Evolutionary conservation across 169 alveolate genomes (phyloP).

Genomic region (Toxoplasma gondii): DNA sequence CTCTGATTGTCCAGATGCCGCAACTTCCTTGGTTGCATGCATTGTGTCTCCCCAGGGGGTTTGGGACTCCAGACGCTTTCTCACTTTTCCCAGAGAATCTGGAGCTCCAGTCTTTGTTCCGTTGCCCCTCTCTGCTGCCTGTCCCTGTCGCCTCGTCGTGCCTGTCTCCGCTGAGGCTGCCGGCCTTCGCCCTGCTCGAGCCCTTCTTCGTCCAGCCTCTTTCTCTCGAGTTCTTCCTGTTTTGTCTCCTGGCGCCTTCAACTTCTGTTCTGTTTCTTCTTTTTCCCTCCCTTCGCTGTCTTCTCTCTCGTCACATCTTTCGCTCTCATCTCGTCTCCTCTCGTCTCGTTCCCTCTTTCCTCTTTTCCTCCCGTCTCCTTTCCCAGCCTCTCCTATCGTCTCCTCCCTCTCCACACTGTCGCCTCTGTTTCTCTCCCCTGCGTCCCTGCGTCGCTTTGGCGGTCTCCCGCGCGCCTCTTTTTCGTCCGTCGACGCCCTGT

Average conservation of each 20-base stretch:
- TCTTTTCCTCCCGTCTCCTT: neutral
- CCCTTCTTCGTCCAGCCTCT: neutral
- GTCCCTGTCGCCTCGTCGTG: no score
- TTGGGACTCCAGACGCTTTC: neutral
- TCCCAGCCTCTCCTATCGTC: neutral
- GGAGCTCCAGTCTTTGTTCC: neutral
- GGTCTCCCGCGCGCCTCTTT: neutral
- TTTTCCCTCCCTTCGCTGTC: neutral
- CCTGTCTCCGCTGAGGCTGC: no score
- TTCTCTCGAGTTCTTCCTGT: neutral
- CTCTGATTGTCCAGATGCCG: no score
- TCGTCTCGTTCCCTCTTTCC: neutral
- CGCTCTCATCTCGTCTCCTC: neutral
- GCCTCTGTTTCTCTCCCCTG: neutral
- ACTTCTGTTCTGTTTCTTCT: neutral
- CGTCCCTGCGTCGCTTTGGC: neutral
- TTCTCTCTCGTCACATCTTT: neutral
- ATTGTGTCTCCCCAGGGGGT: no score
- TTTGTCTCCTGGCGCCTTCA: neutral
- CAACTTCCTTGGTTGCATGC: no score
- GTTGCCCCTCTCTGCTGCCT: neutral
- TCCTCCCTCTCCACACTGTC: neutral
- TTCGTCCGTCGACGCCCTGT: no score
- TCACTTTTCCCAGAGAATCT: neutral
- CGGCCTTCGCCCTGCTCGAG: no score